Evolutionary conservation across 2,329 filamentous ascomycete genomes (phyloP), one percentile per base, ranked within the genome.

Genomic region (Penicillium glabrum): DNA sequence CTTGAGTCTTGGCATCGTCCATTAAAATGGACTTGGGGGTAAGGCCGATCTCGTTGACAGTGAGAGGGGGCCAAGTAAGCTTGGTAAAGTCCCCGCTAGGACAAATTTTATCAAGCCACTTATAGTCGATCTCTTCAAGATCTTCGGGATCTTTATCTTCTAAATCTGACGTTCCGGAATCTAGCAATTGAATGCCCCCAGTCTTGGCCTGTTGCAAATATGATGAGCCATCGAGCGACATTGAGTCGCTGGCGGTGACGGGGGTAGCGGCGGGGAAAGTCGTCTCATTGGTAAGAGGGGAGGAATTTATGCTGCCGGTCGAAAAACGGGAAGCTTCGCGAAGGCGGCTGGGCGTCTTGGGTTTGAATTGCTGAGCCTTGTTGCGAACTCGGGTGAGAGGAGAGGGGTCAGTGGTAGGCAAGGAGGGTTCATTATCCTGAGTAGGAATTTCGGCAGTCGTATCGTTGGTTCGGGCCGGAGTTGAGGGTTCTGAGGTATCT

Each of bases 271-370:
- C 13, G 31, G 31, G 31, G 13, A 33, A 7, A 33, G 14, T 33
- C 31, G 31, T 33, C 13, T 33, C 31, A 16, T 33, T 16, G 31
- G 31, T 33, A 14, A 16, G 35, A 23, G 39, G 19, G 2, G 39
- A 23, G 39, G 19, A 13, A 5, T 23, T 23, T 14, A 11, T 23
- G 19, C 39, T 41, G 19, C 39, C 39, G 39, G 11, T 21, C 10
- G 39, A 41, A 8, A 69, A 69, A 13, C 65, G 65, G 46, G 66
- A 65, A n/a, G 72, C 61, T 44, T 73, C 70, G 44, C 76, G 73
- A 39, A 79, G 71, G 5, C 75, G 69, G 58, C 76, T 78, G 3
- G 76, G 75, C 6, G 69, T 74, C 57, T 75, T 76, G 1, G 77
- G 77, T 46, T 75, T 76, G 65, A 77, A 77, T 44, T 73, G 75